Conservation (phyloP, 352 stramenopile species). For the Pythium dissimile region DNA sequence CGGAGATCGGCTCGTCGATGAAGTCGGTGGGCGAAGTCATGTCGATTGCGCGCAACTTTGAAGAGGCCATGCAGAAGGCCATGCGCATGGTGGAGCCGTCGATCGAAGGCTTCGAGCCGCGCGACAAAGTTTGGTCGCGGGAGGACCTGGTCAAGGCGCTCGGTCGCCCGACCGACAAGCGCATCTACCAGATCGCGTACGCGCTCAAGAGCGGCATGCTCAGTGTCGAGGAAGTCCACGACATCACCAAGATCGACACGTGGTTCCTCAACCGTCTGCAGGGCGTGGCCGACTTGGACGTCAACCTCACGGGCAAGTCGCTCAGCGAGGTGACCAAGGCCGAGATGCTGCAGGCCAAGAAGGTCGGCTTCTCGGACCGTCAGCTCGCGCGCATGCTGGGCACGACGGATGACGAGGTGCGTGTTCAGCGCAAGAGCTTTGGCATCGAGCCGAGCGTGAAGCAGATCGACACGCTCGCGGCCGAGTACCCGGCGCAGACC, state of each 20-base stretch:
- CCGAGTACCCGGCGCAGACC: constrained; percentile 97
- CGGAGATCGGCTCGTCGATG: constrained; percentile 93
- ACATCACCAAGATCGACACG: constrained; percentile 94
- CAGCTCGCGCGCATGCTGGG: constrained; percentile 88
- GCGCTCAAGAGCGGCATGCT: constrained; percentile 85
- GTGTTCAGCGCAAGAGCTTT: constrained; percentile 70
- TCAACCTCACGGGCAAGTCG: constrained; percentile 47
- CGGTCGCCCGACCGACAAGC: constrained; percentile 88
- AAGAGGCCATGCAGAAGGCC: constrained; percentile 97
- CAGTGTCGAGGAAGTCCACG: constrained; percentile 88
- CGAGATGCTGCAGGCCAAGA: constrained; percentile 82
- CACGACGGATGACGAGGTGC: constrained; percentile 65
- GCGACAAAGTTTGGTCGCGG: constrained; percentile 69
- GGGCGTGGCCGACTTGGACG: constrained; percentile 85
- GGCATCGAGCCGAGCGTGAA: constrained; percentile 95
- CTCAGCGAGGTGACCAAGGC: constrained; percentile 57
- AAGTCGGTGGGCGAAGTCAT: constrained; percentile 96
- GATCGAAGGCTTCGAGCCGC: constrained; percentile 84
- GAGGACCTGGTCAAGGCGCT: constrained; percentile 88
- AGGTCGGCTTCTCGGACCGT: constrained; percentile 92
- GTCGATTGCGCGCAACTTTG: constrained; percentile 94
- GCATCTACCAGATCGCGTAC: constrained; percentile 87
- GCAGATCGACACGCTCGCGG: constrained; percentile 98
- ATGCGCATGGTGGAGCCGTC: constrained; percentile 91
- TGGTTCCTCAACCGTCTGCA: constrained; percentile 95